Conservation (phyloP, 306 rosid genomes). For the Quillaja saponaria region DNA sequence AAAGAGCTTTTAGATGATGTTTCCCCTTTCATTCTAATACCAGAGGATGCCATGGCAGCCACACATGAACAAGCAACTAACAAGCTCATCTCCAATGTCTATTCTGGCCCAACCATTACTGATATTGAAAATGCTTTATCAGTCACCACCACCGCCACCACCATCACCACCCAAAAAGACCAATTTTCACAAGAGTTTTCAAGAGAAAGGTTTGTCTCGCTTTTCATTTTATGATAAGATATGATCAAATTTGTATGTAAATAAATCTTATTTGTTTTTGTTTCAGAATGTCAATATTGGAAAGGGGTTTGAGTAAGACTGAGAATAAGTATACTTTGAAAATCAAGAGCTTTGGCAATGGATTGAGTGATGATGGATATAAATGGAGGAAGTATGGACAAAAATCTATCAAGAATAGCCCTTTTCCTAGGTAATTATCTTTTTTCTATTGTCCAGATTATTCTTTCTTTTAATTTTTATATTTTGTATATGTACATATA, state of each 20-base stretch:
- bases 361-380: slow-evolving; percentile 88
- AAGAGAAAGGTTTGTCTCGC: slow-evolving; percentile 47
- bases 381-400: slow-evolving; percentile 96
- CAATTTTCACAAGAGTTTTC: slow-evolving; percentile 43
- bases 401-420: slow-evolving; percentile 83
- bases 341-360: slow-evolving; percentile 77
- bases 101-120: slow-evolving; percentile 71
- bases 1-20: slow-evolving; percentile 70
- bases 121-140: slow-evolving; percentile 76
- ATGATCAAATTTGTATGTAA: no score
- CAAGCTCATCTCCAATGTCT: slow-evolving; percentile 46
- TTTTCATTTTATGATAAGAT: not conserved
- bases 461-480: no score
- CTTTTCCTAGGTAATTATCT: slow-evolving; percentile 77
- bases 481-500: no score
- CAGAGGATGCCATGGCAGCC: slow-evolving; percentile 29
- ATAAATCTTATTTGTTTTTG: not conserved
- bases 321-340: slow-evolving; percentile 82
- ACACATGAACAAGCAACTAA: slow-evolving; percentile 33
- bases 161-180: slow-evolving; percentile 38
- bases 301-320: slow-evolving; percentile 61
- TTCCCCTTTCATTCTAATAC: slow-evolving; percentile 50
- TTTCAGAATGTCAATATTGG: slow-evolving; percentile 62
- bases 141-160: no score
- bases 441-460: no score